Conservation (phyloP, 2,329 filamentous ascomycete genomes). For the Epichloe bromicola region DNA sequence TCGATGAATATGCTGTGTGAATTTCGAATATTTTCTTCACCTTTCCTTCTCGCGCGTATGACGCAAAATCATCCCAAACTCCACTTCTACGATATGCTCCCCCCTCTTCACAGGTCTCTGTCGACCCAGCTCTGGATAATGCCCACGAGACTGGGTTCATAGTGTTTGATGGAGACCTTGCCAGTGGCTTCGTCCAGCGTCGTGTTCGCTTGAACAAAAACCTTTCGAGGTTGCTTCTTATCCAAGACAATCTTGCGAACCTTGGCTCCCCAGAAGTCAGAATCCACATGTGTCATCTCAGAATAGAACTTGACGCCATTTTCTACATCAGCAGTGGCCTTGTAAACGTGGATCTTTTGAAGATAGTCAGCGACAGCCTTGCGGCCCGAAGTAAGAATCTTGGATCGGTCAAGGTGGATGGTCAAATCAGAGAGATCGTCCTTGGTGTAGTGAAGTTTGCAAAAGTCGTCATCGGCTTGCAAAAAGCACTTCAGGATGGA, state of each 20-base stretch:
- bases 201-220: constrained; percentile 92
- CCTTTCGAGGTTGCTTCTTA: constrained; percentile 73
- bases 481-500: constrained; percentile 79
- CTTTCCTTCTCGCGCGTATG: too few relatives aligned
- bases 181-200: constrained; percentile 54
- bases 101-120: constrained; percentile 28
- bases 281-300: constrained; percentile 68
- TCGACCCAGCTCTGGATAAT: constrained; percentile 76
- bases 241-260: constrained; percentile 62
- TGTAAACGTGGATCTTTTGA: constrained; percentile 86
- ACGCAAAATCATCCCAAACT: not conserved
- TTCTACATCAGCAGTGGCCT: constrained; percentile 74
- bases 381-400: constrained; percentile 74
- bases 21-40: not conserved
- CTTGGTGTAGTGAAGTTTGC: constrained; percentile 59
- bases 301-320: constrained; percentile 70
- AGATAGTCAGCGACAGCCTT: constrained; percentile 78
- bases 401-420: constrained; percentile 70
- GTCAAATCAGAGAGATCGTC: constrained; percentile 70
- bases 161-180: constrained; percentile 68
- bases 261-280: constrained; percentile 71
- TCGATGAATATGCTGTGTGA: not conserved
- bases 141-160: constrained; percentile 67
- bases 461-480: constrained; percentile 75
- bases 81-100: not conserved